Evolutionary conservation across 2,329 filamentous ascomycete species (phyloP), one percentile per base, ranked within the genome.

Genomic region (Aspergillus flavus): DNA sequence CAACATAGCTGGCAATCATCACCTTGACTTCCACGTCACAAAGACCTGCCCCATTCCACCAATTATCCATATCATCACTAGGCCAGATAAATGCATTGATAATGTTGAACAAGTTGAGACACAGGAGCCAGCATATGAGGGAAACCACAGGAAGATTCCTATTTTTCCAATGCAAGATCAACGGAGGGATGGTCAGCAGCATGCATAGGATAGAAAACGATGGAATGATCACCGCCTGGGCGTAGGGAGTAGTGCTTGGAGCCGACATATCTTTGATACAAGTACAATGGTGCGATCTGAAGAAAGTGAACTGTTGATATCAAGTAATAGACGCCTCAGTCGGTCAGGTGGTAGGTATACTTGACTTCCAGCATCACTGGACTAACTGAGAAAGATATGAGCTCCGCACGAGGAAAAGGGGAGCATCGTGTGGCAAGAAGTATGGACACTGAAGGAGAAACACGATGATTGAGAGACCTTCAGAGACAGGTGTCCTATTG

Each of bases 51-150:
- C 89, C 89, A 62, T 83, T 75, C 82, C 83, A 91, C 83, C 85
- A 87, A 6, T 77, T 73, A 0, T 70, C 43, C 14, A 84, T 69
- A 66, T 89, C 78, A 66, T 89, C 86, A 9, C 80, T 84, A 0
- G 84, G 83, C 89, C 89, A 92, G 64, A 91, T 83, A 57, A 89
- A 73, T 1, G 87, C 80, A 70, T 91, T 91, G 79, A 87, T 75
- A 65, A 87, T 81, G 66, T 82, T 85, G 72, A 85, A 81, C 59
- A 88, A 61, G 69, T 89, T 89, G 62, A 83, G 73, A n/a, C 87
- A 62, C 28, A 84, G 75, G 59, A 85, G 76, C 81, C 86, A 89
- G 57, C 80, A 71, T 56, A 89, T 83, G 41, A 91, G 79, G 34
- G 81, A 83, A 21, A 82, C 81, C 7, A 87, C 85, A 14, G 87